Base-by-base conservation (phyloP, 1,284 basidiomycete genomes). In the Cryptococcus hybrid region DNA sequence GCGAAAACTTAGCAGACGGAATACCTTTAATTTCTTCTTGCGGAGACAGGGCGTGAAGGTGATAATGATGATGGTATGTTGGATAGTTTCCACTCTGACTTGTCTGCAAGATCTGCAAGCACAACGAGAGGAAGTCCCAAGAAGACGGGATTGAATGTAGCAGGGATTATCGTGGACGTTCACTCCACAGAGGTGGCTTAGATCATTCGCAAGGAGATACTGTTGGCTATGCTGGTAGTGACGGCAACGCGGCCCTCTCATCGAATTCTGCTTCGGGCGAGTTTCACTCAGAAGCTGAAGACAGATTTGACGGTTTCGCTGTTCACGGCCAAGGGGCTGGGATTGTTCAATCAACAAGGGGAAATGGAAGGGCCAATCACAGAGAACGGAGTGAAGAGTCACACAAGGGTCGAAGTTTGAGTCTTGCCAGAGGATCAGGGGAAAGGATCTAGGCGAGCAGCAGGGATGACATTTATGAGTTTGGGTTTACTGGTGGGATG, bases 391-490 rank as follows among this genome's bases (percentile, higher is more conserved):
- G 66, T 50, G 67, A 60, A 24, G 46, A 47, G 6, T 47, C 46
- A 2, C 18, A 12, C 58, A 64, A 66, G 57, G 69, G 68, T 52
- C 45, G 69, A 43, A 73, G 71, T 52, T n/a, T 71, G 15, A 71
- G 71, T 52, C 36, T 69, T 64, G 70, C 56, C 6, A 59, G 69
- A 24, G 67, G 62, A 12, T 58, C 60, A 7, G 59, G 66, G 66
- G 35, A 55, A 64, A 48, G 58, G 66, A 42, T 64, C 67, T 30
- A 67, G 71, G 36, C 61, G 72, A 49, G 71, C 71, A 0, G 75
- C 70, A 0, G 77, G 75, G 3, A 75, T 79, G 11, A 76, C 78
- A 4, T 75, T 79, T 56, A 75, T 78, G 75, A 71, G 74, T 64
- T 30, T 78, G 43, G 67, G 70, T 9, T 18, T 74, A 52, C 54